These are phyloP conservation scores for Zancudomyces culisetae DNA, from an alignment of 371 early-diverging fungal species.

Conservation along the genomic window DNA sequence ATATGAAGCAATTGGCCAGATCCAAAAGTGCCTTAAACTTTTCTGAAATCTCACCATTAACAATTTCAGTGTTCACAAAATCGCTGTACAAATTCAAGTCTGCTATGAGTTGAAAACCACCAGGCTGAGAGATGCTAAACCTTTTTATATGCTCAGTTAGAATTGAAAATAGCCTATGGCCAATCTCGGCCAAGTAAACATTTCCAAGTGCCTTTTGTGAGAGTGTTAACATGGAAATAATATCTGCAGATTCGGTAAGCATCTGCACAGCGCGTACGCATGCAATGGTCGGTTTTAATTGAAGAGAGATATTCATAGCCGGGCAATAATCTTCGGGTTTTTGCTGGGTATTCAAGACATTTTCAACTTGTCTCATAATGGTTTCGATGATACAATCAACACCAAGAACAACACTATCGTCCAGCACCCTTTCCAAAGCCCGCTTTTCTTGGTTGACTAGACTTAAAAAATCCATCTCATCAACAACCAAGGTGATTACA, in stretches of 20 bases:
- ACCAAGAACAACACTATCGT: constrained; percentile 73
- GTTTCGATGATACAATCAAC: constrained; percentile 71
- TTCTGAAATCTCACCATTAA: constrained; percentile 47
- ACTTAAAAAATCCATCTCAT: constrained; percentile 67
- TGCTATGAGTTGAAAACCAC: constrained; percentile 40
- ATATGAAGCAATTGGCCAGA: constrained; percentile 75
- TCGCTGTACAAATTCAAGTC: constrained; percentile 70
- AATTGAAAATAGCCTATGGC: constrained; percentile 58
- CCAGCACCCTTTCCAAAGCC: constrained; percentile 52
- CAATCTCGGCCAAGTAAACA: constrained; percentile 75
- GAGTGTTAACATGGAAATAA: constrained; percentile 41
- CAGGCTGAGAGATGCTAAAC: constrained; percentile 55
- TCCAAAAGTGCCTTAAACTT: constrained; percentile 78
- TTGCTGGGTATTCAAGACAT: constrained; percentile 44
- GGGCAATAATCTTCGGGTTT: constrained; percentile 48
- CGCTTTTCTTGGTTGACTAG: constrained; percentile 67
- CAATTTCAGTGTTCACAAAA: constrained; percentile 37
- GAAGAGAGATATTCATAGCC: constrained; percentile 21
- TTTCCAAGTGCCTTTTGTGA: constrained; percentile 66
- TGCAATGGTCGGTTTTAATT: constrained; percentile 47
- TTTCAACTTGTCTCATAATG: constrained; percentile 54
- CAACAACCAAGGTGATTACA: constrained; percentile 37
- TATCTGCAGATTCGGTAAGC: constrained; percentile 46
- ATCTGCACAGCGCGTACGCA: constrained; percentile 54
- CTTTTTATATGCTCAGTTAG: constrained; percentile 60